phyloP scores from a whole-genome alignment of 1,284 basidiomycete genomes.

The Apiotrichum veenhuisii region DNA sequence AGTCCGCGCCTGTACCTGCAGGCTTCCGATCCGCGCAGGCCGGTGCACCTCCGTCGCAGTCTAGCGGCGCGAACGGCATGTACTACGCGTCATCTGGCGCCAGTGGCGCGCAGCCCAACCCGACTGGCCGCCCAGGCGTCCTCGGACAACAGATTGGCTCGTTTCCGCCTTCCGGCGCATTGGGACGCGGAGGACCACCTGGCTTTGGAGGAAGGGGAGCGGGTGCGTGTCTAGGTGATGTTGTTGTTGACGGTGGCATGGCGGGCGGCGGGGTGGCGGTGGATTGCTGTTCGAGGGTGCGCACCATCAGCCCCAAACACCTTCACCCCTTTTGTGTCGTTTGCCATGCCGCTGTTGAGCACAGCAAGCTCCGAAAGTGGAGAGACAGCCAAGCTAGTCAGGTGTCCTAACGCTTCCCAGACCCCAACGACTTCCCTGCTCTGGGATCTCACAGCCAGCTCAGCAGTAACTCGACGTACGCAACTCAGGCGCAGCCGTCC shows the following conservation, averaged over 20 bases:
- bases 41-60: constrained; percentile 7
- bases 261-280: no score
- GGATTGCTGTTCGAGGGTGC: no score
- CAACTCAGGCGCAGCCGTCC: constrained; percentile 35
- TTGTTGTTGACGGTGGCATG: neutral
- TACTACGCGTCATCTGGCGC: constrained; percentile 39
- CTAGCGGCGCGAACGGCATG: constrained; percentile 29
- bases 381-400: neutral
- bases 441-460: constrained; percentile 35
- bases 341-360: no score
- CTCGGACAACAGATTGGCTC: constrained; percentile 12
- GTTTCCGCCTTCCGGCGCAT: constrained; percentile 18
- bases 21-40: constrained; percentile 16
- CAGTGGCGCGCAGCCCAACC: constrained; percentile 9
- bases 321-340: no score
- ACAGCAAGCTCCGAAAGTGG: no score
- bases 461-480: constrained; percentile 32
- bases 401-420: constrained; percentile 18
- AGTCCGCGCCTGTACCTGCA: constrained; percentile 9
- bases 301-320: no score
- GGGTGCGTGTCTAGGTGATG: constrained; percentile 9
- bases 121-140: constrained; percentile 5
- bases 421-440: constrained; percentile 47
- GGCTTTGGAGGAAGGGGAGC: constrained; percentile 34
- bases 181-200: constrained; percentile 38